These are phyloP conservation scores for Apiospora koreana DNA, from an alignment of 2,329 filamentous ascomycete genomes.

Conservation along the genomic window DNA sequence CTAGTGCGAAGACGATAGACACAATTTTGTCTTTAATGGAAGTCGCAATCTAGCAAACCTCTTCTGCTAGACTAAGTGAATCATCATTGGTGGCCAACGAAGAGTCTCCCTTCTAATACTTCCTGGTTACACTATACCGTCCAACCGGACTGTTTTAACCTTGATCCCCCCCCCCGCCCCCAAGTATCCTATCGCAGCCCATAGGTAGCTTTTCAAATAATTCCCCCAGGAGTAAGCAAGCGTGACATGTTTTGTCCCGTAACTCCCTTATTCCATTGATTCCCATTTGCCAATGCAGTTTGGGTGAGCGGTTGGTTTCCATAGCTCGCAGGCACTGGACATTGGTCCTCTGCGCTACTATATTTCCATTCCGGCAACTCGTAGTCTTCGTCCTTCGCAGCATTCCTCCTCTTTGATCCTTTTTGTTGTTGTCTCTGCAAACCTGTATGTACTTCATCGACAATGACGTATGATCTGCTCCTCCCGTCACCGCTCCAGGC, in stretches of 20 bases:
- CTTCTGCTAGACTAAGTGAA: neutral
- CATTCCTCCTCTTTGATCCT: neutral
- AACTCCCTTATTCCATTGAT: neutral
- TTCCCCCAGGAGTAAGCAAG: neutral
- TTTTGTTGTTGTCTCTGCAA: neutral
- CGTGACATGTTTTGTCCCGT: neutral
- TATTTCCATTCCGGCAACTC: neutral
- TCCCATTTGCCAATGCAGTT: neutral
- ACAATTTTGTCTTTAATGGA: neutral
- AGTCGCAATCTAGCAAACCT: neutral
- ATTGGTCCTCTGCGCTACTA: neutral
- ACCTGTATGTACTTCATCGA: neutral
- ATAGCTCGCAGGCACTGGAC: too few species aligned
- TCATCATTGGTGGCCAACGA: too few species aligned
- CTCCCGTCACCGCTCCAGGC: neutral
- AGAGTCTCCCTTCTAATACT: neutral
- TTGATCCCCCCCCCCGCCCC: neutral
- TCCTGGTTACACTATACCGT: neutral
- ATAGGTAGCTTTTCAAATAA: neutral
- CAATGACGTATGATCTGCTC: neutral
- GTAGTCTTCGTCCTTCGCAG: neutral
- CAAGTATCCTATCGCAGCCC: neutral
- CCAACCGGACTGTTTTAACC: neutral
- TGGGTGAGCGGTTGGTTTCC: neutral
- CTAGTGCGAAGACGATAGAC: neutral